Conservation (phyloP, 441 rosid species). For the Adansonia grandidieri region DNA sequence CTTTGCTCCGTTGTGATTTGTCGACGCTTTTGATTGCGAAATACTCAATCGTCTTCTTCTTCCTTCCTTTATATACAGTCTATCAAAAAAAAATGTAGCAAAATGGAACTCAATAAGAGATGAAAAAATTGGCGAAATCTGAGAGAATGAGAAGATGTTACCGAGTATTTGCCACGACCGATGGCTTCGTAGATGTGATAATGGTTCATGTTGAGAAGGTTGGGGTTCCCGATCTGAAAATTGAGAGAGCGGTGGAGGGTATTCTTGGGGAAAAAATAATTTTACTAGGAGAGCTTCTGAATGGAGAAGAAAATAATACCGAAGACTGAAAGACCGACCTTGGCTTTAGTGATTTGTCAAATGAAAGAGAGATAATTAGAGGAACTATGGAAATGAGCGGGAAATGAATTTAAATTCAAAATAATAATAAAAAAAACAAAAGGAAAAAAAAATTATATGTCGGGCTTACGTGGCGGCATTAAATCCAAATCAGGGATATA, state of each 20-base stretch:
- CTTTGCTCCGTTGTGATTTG: constrained; percentile 86
- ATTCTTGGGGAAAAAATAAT: background rate
- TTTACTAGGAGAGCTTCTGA: background rate
- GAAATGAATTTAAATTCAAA: constrained; percentile 24
- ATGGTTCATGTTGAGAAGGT: constrained; percentile 59
- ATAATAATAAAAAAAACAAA: background rate
- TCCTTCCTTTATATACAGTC: constrained; percentile 94
- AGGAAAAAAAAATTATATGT: background rate
- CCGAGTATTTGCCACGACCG: constrained; percentile 97
- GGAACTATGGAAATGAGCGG: constrained; percentile 23
- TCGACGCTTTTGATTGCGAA: constrained; percentile 94
- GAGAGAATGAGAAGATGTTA: constrained; percentile 30
- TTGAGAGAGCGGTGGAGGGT: background rate
- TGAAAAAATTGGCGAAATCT: background rate
- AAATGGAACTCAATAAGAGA: background rate
- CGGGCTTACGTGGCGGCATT: constrained; percentile 11
- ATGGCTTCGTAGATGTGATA: constrained; percentile 95
- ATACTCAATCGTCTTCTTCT: constrained; percentile 97
- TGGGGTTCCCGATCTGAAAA: background rate
- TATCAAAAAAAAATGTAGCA: constrained; percentile 27
- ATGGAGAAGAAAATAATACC: too few relatives aligned
- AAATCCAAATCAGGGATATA: background rate
- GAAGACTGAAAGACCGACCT: background rate
- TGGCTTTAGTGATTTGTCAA: background rate
- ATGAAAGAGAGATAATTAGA: background rate